These are phyloP conservation scores for Talaromyces sp. DNA, from an alignment of 2,329 filamentous ascomycete genomes.

Conservation along the genomic window DNA sequence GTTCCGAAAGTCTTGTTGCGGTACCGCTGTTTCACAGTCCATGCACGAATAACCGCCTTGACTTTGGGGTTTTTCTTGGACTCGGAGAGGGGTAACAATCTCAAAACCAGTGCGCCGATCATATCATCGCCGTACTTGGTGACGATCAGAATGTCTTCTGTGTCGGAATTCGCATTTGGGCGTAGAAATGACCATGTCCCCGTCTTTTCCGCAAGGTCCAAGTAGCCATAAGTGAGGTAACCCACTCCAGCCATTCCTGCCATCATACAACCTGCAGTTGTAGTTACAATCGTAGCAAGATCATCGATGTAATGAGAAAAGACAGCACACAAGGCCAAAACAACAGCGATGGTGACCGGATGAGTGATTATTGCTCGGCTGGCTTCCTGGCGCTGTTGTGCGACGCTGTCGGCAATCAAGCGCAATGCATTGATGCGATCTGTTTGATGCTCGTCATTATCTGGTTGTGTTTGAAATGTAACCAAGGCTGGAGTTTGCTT, in stretches of 20 bases:
- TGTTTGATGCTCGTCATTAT: conserved; percentile 36
- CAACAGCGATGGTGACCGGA: conserved; percentile 45
- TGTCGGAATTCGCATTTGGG: conserved; percentile 40
- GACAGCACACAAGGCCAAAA: conserved; percentile 31
- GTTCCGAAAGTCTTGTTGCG: conserved; percentile 69
- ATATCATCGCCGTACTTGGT: conserved; percentile 60
- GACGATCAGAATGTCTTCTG: conserved; percentile 59
- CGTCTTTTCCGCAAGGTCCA: conserved; percentile 59
- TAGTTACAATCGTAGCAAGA: conserved; percentile 54
- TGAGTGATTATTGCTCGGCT: conserved; percentile 63
- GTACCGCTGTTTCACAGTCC: conserved; percentile 71
- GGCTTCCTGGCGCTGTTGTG: conserved; percentile 72
- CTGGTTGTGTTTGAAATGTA: conserved; percentile 29
- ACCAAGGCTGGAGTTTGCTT: conserved; percentile 22
- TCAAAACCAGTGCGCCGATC: conserved; percentile 67
- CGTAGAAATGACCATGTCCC: conserved; percentile 60
- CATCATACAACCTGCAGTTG: conserved; percentile 62
- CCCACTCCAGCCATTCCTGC: conserved; percentile 61
- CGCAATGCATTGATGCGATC: conserved; percentile 67
- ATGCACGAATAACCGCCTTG: conserved; percentile 65
- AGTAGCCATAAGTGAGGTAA: conserved; percentile 60
- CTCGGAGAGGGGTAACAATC: conserved; percentile 19
- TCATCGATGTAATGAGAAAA: conserved; percentile 39
- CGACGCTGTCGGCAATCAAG: conserved; percentile 75
- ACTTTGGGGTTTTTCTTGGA: conserved; percentile 12